Conservation (phyloP, 768 basidiomycete genomes). For the Tulasnella sp. region DNA sequence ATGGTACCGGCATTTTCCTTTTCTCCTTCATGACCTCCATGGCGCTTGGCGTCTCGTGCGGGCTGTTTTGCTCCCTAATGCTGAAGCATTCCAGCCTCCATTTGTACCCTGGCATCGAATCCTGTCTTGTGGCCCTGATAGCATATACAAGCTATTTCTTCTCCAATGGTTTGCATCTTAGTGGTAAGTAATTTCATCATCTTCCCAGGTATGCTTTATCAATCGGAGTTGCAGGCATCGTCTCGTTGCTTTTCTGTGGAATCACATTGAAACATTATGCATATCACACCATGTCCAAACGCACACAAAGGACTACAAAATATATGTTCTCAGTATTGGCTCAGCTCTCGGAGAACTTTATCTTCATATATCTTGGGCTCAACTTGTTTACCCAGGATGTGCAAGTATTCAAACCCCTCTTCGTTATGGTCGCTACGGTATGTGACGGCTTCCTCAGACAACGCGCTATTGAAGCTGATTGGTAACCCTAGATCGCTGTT, state of each 20-base stretch:
- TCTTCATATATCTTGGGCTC: constrained; percentile 97
- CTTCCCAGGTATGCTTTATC: neutral
- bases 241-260: constrained; percentile 94
- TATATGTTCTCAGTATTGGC: constrained; percentile 93
- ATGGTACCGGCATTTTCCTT: constrained; percentile 95
- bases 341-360: constrained; percentile 94
- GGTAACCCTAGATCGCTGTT: constrained; percentile 47
- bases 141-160: constrained; percentile 99
- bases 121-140: constrained; percentile 86
- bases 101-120: constrained; percentile 85
- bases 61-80: constrained; percentile 78
- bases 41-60: constrained; percentile 84
- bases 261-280: constrained; percentile 99
- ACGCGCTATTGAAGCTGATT: neutral
- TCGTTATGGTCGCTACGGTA: constrained; percentile 78
- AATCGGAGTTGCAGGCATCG: constrained; percentile 55
- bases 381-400: constrained; percentile 84
- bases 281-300: constrained; percentile 97
- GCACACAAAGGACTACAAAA: constrained; percentile 86
- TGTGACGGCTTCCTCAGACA: constrained; percentile 16
- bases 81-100: constrained; percentile 87
- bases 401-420: constrained; percentile 85
- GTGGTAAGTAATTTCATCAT: constrained; percentile 25
- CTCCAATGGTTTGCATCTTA: constrained; percentile 87
- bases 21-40: constrained; percentile 90